Percentiles rank a stretch among this genome's conserved stretches.
These are phyloP conservation scores for Penicillium italicum DNA, from an alignment of 2,329 filamentous ascomycete genomes.

Conservation along the genomic window DNA sequence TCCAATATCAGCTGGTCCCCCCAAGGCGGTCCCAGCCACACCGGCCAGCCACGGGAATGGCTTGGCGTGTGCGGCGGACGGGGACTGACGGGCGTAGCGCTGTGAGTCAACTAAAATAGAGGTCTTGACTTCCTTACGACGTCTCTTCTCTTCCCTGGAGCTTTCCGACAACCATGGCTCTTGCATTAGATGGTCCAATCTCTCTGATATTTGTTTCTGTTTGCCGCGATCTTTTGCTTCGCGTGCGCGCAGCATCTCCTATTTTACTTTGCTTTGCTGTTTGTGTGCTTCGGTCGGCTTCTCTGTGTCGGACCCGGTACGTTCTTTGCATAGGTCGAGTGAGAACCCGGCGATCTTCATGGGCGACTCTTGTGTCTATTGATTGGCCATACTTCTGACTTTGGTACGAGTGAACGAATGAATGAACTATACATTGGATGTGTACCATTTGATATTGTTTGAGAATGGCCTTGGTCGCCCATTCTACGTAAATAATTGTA, in stretches of 20 bases:
- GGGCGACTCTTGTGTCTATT: conserved; percentile 1
- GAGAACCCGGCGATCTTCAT: background rate
- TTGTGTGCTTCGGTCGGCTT: background rate
- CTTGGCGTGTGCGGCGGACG: conserved; percentile 46
- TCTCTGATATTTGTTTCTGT: conserved; percentile 1
- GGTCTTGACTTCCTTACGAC: conserved; percentile 5
- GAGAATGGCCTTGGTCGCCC: background rate
- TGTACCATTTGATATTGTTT: background rate
- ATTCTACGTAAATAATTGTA: background rate
- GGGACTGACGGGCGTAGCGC: conserved; percentile 44
- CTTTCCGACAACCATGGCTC: background rate
- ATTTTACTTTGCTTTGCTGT: background rate
- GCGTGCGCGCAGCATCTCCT: background rate
- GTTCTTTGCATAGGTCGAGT: background rate
- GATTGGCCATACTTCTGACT: conserved; percentile 15
- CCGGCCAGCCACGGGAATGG: conserved; percentile 39
- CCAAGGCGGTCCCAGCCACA: conserved; percentile 34
- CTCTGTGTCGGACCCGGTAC: background rate
- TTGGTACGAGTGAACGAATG: conserved; percentile 37
- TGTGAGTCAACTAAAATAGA: conserved; percentile 27
- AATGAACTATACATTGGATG: conserved; percentile 30
- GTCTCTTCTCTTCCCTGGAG: conserved; percentile 1
- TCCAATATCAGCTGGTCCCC: conserved; percentile 49
- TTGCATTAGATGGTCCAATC: conserved; percentile 23
- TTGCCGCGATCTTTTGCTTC: background rate